Base-by-base conservation (phyloP, 371 early-diverging fungal species). In the Mucor sp. region DNA sequence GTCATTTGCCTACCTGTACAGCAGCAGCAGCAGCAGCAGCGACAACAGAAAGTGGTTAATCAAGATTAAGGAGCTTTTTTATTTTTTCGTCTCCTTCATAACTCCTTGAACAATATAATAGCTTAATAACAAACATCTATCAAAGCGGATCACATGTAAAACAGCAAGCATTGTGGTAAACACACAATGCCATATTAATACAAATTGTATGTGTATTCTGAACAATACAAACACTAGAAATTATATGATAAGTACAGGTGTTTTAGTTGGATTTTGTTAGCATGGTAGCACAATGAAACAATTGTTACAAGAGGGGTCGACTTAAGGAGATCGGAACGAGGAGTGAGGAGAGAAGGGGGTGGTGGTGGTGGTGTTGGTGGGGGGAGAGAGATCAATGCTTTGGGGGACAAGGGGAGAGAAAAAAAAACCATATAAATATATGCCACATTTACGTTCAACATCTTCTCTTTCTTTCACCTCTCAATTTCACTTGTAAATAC, bases 381-480 rank as follows among this genome's bases (percentile, higher is more conserved):
- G 33, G 58, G 21, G 33, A 37, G 21, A 33, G 21, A 19, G 58
- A 58, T 50, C 50, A 25, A 50, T 50, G 25, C 50, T 50, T 50
- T 7, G 35, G 33, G 47, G 58, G 23, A n/a, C 12, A 6, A 21
- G 58, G 23, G n/a, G 19, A 15, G n/a, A 1, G 8, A 5, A 12
- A 55, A 57, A 14, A 32, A 23, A 12, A 14, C 32, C 23, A 32
- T 57, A 32, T 32, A 57, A 57, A 50, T 50, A 50, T 25, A 50
- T 50, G 50, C 50, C 23, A 50, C 25, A 25, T 50, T 50, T 50
- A 23, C 21, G 14, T 23, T 25, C 25, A 11, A 47, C 1, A 37
- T 50, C 41, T 60, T 55, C 19, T 43, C 53, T 41, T 56, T 63
- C 33, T 56, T 58, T 62, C 32, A 27, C 37, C 50, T 60, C 37